Percentiles rank a stretch among this genome's conserved stretches.
Evolutionary conservation across 2,329 filamentous ascomycete genomes (phyloP).

Genomic region (Chlorencoelia australis): DNA sequence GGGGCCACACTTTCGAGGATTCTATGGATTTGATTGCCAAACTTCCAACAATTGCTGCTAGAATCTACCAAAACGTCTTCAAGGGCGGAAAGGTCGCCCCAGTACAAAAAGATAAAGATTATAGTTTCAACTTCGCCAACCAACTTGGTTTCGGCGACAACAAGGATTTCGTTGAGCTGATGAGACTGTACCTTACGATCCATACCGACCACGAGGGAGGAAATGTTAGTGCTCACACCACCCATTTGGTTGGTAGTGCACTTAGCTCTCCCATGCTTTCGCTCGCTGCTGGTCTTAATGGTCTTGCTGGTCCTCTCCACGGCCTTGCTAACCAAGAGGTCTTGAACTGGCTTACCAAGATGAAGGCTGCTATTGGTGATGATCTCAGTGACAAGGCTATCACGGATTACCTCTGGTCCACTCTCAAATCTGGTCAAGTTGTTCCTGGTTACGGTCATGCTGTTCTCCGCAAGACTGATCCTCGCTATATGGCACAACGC

Average conservation of each 20-base stretch:
- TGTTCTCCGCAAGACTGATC: slow-evolving; percentile 98
- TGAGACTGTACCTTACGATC: slow-evolving; percentile 98
- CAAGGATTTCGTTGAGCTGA: slow-evolving; percentile 93
- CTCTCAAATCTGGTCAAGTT: slow-evolving; percentile 89
- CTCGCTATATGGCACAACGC: slow-evolving; percentile 96
- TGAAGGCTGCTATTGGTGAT: slow-evolving; percentile 91
- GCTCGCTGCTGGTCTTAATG: slow-evolving; percentile 91
- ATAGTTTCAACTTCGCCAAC: slow-evolving; percentile 98
- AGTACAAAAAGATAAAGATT: slow-evolving; percentile 98
- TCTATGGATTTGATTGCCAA: slow-evolving; percentile 99
- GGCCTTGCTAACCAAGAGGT: slow-evolving; percentile 99
- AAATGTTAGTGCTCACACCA: slow-evolving; percentile 97
- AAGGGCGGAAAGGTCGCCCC: slow-evolving; percentile 97
- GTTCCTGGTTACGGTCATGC: slow-evolving; percentile 98
- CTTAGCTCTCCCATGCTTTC: slow-evolving; percentile 97
- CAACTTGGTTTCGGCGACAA: slow-evolving; percentile 95
- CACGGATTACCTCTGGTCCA: slow-evolving; percentile 97
- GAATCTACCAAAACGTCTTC: slow-evolving; percentile 99
- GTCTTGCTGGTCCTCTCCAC: slow-evolving; percentile 95
- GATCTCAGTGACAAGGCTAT: slow-evolving; percentile 95
- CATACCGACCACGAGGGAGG: slow-evolving; percentile 99
- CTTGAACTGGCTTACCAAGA: slow-evolving; percentile 96
- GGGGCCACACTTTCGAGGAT: slow-evolving; percentile 98
- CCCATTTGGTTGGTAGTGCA: slow-evolving; percentile 91
- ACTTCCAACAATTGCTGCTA: slow-evolving; percentile 92